Evolutionary conservation across 2,329 filamentous ascomycete species (phyloP).

Genomic region (Calonectria naviculata): DNA sequence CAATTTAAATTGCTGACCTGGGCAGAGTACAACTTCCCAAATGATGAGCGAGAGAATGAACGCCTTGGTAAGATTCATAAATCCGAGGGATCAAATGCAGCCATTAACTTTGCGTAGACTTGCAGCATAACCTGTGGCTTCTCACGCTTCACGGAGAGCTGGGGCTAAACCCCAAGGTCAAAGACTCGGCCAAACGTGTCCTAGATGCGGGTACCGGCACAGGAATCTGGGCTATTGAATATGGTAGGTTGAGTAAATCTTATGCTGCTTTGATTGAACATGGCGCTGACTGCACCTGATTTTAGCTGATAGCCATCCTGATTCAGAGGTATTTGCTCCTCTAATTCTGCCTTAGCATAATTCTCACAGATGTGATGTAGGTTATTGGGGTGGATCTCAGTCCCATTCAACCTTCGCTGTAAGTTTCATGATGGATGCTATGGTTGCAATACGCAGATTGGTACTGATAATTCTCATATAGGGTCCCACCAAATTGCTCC

Average conservation of each 20-base stretch:
- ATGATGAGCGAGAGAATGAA: conserved; percentile 6
- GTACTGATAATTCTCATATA: background rate
- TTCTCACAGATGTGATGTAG: background rate
- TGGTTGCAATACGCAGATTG: background rate
- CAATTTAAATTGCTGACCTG: background rate
- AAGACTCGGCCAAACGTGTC: background rate
- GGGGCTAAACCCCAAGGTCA: background rate
- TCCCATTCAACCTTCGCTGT: conserved; percentile 20
- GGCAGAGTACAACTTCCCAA: conserved; percentile 6
- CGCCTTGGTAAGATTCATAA: background rate
- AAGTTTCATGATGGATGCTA: background rate
- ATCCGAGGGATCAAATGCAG: background rate
- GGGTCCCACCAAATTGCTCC: conserved; percentile 16
- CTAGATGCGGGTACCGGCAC: conserved; percentile 19
- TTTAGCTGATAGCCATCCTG: conserved; percentile 14
- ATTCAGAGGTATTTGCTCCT: conserved; percentile 8
- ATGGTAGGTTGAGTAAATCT: background rate
- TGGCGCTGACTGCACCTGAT: background rate
- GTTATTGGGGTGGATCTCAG: conserved; percentile 21
- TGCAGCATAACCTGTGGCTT: conserved; percentile 18
- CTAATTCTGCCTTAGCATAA: background rate
- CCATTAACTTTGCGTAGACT: background rate
- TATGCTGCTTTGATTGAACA: background rate
- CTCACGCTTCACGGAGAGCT: conserved; percentile 6
- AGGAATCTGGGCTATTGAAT: conserved; percentile 16